These are phyloP conservation scores for Globisporangium uncinulatum DNA, from an alignment of 352 stramenopile species.

Conservation along the genomic window DNA sequence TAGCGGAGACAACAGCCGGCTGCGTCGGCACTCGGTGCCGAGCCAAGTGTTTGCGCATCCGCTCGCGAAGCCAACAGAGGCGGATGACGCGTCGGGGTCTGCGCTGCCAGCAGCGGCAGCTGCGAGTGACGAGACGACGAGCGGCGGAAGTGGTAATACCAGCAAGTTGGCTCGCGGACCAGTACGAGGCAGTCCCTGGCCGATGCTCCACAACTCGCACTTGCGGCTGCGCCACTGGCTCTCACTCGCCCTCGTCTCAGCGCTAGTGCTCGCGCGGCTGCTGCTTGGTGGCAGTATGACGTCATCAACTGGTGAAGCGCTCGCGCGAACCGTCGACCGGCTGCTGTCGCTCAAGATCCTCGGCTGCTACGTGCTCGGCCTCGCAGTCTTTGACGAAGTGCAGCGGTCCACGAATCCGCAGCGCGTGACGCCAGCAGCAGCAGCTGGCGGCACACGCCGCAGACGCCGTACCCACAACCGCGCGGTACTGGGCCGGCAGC, in stretches of 20 bases:
- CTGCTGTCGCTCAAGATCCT: conserved; percentile 50
- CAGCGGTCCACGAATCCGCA: conserved; percentile 15
- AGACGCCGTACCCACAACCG: conserved; percentile 3
- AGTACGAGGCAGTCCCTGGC: background rate
- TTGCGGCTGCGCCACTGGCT: conserved; percentile 51
- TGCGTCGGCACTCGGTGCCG: conserved; percentile 15
- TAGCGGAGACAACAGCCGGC: background rate
- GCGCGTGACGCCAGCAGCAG: background rate
- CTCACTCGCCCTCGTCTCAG: conserved; percentile 21
- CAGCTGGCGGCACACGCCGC: background rate
- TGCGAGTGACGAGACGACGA: background rate
- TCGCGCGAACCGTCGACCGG: conserved; percentile 31
- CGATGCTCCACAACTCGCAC: conserved; percentile 26
- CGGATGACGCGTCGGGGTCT: background rate
- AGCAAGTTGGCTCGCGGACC: too few species aligned
- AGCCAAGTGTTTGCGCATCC: conserved; percentile 3
- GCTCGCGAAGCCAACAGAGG: background rate
- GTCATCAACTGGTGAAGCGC: background rate
- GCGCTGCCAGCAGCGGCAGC: background rate
- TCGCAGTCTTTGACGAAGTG: conserved; percentile 53
- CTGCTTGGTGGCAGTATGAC: conserved; percentile 10
- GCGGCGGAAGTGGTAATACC: too few species aligned
- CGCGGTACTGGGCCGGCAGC: background rate
- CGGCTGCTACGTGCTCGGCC: conserved; percentile 33
- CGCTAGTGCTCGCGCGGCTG: conserved; percentile 33